phyloP scores from a whole-genome alignment of 805 yeast genomes.

The Lipomyces kockii region DNA sequence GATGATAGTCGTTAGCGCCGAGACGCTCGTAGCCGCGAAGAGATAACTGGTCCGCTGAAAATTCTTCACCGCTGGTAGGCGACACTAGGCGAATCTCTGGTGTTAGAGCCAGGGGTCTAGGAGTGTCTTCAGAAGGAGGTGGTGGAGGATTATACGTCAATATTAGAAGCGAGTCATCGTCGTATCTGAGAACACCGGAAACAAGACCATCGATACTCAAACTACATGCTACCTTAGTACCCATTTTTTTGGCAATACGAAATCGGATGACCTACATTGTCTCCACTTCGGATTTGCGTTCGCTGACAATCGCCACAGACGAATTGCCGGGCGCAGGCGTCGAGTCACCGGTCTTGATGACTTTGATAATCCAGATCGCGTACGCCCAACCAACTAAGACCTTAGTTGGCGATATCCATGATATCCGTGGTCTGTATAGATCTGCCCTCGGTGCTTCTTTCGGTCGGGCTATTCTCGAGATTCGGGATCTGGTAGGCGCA shows the following conservation, averaged over 20 bases:
- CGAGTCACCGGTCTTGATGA: conserved; percentile 27
- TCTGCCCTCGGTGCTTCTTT: conserved; percentile 66
- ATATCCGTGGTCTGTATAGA: conserved; percentile 79
- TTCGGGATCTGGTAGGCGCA: conserved; percentile 53
- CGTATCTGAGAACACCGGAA: conserved; percentile 78
- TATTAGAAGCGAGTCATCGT: conserved; percentile 69
- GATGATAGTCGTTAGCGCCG: conserved; percentile 79
- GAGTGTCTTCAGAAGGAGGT: conserved; percentile 21
- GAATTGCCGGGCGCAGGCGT: conserved; percentile 8
- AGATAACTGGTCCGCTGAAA: conserved; percentile 77
- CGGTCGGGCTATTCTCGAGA: conserved; percentile 63
- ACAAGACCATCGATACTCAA: conserved; percentile 56
- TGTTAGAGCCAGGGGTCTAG: conserved; percentile 47
- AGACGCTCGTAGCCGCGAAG: conserved; percentile 60
- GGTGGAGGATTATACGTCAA: conserved; percentile 51
- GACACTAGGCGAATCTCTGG: conserved; percentile 81
- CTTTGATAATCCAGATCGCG: conserved; percentile 69
- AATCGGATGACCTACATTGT: conserved; percentile 19
- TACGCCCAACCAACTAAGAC: conserved; percentile 83
- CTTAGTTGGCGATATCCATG: conserved; percentile 65
- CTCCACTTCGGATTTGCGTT: conserved; percentile 36
- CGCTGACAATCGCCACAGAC: conserved; percentile 19
- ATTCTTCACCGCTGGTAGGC: conserved; percentile 67
- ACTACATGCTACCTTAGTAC: conserved; percentile 46
- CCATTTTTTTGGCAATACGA: not conserved